These are phyloP conservation scores for Punica granatum DNA, from an alignment of 345 rosid genomes.

Conservation along the genomic window DNA sequence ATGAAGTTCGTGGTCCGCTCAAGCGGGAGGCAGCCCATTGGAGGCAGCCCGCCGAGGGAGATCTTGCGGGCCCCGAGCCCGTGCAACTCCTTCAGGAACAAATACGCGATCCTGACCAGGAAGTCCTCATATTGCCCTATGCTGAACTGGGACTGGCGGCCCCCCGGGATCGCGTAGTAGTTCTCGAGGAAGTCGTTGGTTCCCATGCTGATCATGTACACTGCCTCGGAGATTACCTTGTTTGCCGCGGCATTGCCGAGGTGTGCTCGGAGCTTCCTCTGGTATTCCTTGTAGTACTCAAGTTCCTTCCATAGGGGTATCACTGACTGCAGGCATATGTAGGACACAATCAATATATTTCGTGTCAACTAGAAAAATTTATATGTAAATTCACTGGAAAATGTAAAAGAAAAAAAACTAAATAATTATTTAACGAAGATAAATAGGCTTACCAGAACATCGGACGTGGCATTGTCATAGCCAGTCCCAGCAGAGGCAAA, in stretches of 20 bases:
- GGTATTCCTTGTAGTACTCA: slow-evolving; percentile 50
- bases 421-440: neutral
- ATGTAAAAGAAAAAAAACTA: neutral
- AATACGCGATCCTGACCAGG: slow-evolving; percentile 33
- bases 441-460: slow-evolving; percentile 38
- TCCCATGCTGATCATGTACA: slow-evolving; percentile 48
- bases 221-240: slow-evolving; percentile 25
- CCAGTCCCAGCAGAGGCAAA: slow-evolving; percentile 62
- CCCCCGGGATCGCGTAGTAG: slow-evolving; percentile 38
- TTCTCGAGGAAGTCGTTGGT: slow-evolving; percentile 63
- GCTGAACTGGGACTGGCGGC: slow-evolving; percentile 37
- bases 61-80: slow-evolving; percentile 52
- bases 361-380: neutral
- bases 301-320: slow-evolving; percentile 53
- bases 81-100: slow-evolving; percentile 35
- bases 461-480: slow-evolving; percentile 51
- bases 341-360: no score
- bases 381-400: neutral
- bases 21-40: slow-evolving; percentile 59
- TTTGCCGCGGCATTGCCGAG: slow-evolving; percentile 32
- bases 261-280: slow-evolving; percentile 25
- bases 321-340: slow-evolving; percentile 28
- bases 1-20: slow-evolving; percentile 38
- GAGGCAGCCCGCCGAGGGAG: slow-evolving; percentile 51
- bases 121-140: slow-evolving; percentile 37